Conservation (phyloP, 108 stramenopile genomes). For the Stephanodiscus minutulus region DNA sequence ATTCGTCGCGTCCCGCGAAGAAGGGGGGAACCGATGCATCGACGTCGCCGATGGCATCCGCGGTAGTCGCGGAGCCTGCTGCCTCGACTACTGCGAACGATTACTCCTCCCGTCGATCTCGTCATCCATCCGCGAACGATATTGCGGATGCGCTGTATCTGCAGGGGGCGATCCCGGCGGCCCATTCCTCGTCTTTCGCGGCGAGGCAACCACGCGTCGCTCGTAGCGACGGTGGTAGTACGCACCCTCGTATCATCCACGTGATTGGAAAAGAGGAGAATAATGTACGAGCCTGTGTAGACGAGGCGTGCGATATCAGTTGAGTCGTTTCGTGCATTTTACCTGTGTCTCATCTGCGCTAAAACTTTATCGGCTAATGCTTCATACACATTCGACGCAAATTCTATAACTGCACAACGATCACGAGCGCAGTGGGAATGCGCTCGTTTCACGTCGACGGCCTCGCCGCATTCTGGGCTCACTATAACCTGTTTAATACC, state of each 20-base stretch:
- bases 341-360: background rate
- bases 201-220: background rate
- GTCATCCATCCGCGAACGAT: constrained; percentile 42
- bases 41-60: background rate
- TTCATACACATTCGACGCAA: background rate
- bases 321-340: constrained; percentile 1
- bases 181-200: background rate
- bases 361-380: background rate
- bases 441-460: constrained; percentile 64
- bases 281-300: constrained; percentile 58
- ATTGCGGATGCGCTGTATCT: constrained; percentile 42
- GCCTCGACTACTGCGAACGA: background rate
- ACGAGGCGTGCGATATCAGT: constrained; percentile 64
- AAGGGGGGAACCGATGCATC: background rate
- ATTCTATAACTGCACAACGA: background rate
- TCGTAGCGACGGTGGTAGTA: constrained; percentile 6
- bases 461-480: constrained; percentile 65
- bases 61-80: background rate
- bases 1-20: too few relatives aligned
- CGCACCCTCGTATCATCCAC: constrained; percentile 52
- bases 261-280: constrained; percentile 60
- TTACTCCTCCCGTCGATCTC: too few relatives aligned
- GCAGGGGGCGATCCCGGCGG: constrained; percentile 4
- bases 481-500: constrained; percentile 41
- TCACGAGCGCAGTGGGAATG: constrained; percentile 48